These are phyloP conservation scores for Zymoseptoria ardabiliae DNA, from an alignment of 2,329 filamentous ascomycete species.

Conservation along the genomic window DNA sequence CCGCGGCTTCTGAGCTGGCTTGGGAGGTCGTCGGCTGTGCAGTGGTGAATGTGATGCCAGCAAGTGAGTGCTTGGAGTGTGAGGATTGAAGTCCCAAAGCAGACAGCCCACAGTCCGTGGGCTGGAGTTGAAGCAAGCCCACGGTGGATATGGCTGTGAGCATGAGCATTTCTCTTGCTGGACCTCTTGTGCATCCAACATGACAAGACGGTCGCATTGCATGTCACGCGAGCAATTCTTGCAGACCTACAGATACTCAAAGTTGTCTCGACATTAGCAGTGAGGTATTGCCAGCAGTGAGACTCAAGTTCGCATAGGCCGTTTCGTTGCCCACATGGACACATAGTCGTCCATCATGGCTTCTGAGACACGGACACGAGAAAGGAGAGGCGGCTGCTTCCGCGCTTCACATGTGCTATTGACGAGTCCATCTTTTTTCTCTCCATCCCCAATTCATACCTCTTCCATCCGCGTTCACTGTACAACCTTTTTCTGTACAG, in stretches of 20 bases:
- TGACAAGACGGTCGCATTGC: no score
- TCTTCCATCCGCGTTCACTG: neutral
- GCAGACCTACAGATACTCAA: no score
- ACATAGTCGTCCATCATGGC: neutral
- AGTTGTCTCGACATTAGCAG: no score
- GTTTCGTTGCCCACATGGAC: neutral
- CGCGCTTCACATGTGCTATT: neutral
- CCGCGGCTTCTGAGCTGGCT: constrained; percentile 2
- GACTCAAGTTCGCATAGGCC: neutral
- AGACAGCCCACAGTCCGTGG: neutral
- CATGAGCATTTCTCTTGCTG: no score
- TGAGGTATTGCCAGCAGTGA: no score
- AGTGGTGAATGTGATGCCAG: no score
- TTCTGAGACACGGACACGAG: neutral
- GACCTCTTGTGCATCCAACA: no score
- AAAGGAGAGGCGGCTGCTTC: neutral
- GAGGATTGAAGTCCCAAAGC: neutral
- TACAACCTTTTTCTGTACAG: neutral
- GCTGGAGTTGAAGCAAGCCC: no score
- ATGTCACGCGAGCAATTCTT: no score
- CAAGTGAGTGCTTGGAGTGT: neutral
- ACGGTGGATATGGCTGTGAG: no score
- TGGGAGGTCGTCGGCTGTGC: neutral
- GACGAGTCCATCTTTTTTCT: neutral
- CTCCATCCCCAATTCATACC: neutral